phyloP scores from a whole-genome alignment of 2,329 filamentous ascomycete species.

The Calonectria ilicicola region DNA sequence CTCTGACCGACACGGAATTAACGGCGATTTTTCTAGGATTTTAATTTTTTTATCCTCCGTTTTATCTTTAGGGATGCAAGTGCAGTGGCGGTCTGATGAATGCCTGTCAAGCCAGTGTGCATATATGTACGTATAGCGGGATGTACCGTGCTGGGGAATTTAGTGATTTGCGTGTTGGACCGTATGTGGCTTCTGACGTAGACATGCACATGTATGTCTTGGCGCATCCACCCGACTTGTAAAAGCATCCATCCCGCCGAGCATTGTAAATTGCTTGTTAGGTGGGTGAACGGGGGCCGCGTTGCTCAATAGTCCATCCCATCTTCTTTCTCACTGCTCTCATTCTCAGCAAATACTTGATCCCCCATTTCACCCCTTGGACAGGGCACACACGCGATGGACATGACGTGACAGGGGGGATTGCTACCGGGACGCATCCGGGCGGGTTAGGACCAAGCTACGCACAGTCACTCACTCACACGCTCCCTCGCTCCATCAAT shows the following conservation, averaged over 20 bases:
- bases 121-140: neutral
- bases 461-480: neutral
- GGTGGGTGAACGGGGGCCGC: neutral
- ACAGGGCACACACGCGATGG: neutral
- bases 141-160: neutral
- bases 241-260: neutral
- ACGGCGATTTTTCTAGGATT: neutral
- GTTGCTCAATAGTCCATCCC: neutral
- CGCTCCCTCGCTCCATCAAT: neutral
- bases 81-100: slow-evolving; percentile 2
- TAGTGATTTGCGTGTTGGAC: neutral
- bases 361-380: neutral
- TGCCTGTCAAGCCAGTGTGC: neutral
- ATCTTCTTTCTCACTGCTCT: neutral
- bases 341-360: neutral
- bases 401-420: neutral
- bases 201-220: neutral
- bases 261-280: neutral
- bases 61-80: neutral
- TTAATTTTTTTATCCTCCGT: neutral
- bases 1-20: neutral
- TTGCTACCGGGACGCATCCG: neutral
- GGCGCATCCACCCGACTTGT: neutral
- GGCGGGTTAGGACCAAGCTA: neutral
- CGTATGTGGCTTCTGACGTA: slow-evolving; percentile 1